Percentiles rank a stretch among this genome's conserved stretches.
Evolutionary conservation across 2,329 filamentous ascomycete genomes (phyloP).

Genomic region (Paecilomyces dactylethromorphus): DNA sequence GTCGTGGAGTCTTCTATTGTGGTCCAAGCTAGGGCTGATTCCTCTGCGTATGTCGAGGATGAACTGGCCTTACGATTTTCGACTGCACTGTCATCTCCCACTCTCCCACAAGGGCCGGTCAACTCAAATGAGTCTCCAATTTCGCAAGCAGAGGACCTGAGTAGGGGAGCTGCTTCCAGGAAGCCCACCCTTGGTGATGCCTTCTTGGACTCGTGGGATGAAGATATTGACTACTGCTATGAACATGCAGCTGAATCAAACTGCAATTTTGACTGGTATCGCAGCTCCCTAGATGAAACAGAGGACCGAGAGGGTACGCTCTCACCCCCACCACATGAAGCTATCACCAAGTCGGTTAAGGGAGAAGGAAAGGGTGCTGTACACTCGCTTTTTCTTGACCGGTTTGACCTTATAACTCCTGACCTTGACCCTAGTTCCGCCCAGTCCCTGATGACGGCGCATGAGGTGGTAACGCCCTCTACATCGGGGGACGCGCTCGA

Average conservation of each 20-base stretch:
- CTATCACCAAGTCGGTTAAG: conserved; percentile 7
- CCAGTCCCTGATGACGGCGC: conserved; percentile 19
- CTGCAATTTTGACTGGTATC: conserved; percentile 55
- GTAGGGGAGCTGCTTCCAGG: conserved; percentile 8
- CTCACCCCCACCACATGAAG: neutral
- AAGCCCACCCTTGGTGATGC: conserved; percentile 18
- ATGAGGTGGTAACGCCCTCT: conserved; percentile 24
- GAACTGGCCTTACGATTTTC: conserved; percentile 34
- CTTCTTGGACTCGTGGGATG: conserved; percentile 49
- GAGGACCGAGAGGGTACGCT: conserved; percentile 7
- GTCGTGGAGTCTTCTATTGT: conserved; percentile 5
- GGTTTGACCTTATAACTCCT: conserved; percentile 20
- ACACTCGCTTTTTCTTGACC: conserved; percentile 17
- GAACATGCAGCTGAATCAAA: conserved; percentile 55
- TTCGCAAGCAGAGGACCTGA: conserved; percentile 11
- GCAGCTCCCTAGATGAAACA: conserved; percentile 24
- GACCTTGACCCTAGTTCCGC: conserved; percentile 27
- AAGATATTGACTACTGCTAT: conserved; percentile 58
- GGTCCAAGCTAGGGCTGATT: conserved; percentile 23
- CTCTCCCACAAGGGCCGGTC: conserved; percentile 21
- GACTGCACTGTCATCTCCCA: conserved; percentile 40
- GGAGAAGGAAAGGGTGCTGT: conserved; percentile 9
- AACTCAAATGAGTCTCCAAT: conserved; percentile 8
- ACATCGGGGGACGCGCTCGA: conserved; percentile 20
- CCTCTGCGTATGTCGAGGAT: conserved; percentile 20